These are phyloP conservation scores for Xylaria sp. DNA, from an alignment of 2,329 filamentous ascomycete genomes.

Conservation along the genomic window DNA sequence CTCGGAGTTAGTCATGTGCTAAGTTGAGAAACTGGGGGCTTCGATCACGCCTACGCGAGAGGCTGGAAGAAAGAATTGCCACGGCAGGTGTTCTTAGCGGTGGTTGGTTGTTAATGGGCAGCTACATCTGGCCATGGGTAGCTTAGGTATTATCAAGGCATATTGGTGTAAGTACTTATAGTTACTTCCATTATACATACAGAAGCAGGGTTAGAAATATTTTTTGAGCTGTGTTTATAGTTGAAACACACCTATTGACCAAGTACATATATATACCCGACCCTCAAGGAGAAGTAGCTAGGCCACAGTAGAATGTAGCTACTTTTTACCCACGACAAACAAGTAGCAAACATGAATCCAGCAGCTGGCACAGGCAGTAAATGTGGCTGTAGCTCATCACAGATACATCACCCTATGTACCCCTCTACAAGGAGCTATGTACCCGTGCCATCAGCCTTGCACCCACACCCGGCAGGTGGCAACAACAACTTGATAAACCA, in stretches of 20 bases:
- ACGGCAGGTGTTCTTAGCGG: neutral
- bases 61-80: neutral
- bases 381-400: neutral
- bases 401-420: neutral
- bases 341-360: neutral
- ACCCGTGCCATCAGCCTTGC: neutral
- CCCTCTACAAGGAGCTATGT: neutral
- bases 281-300: neutral
- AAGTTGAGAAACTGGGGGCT: neutral
- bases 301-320: neutral
- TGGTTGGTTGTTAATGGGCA: neutral
- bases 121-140: neutral
- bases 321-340: neutral
- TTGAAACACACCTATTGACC: neutral
- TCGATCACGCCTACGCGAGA: neutral
- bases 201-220: neutral
- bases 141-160: neutral
- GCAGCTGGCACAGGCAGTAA: accelerated
- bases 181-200: neutral
- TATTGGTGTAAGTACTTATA: neutral
- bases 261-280: neutral
- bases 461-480: neutral
- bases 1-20: neutral
- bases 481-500: neutral
- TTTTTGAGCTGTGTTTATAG: too few species aligned